Base-by-base conservation (phyloP, 306 rosid species). In the Sphenostylis stenocarpa region DNA sequence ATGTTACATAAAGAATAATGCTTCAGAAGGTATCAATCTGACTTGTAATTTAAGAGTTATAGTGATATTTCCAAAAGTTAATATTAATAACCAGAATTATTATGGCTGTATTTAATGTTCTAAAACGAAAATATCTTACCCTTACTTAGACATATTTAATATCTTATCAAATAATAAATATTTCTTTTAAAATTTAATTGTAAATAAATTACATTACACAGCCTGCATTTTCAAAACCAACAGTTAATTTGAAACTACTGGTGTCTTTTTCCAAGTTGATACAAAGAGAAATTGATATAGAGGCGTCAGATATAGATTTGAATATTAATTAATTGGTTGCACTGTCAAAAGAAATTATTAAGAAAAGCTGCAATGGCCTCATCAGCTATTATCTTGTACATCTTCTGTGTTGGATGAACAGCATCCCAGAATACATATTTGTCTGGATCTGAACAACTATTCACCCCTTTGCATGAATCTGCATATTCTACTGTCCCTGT, bases 371-470 rank as follows among this genome's bases (percentile, higher is more conserved):
- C 73, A 3, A 82, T 15, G 43, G 90, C 91, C 5, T 87, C 79
- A 13, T 86, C 87, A 4, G 90, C 96, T 6, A 92, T 34, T 53
- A 90, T 85, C 81, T 79, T 77, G 70, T 92, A 90, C 91, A 92
- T 85, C 47, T 75, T 79, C 65, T 92, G 56, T 3, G 97, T 85
- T 6, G 96, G 96, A 88, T 92, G 97, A 85, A 92, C 90, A 20
- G 93, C 93, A 68, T 92, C 97, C 97, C 97, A 92, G 82, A 88
- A 92, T 12, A 87, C 80, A 6, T 86, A 92, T 45, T 84, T 81
- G 63, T 68, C n/a, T 29, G 96, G 84, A 70, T 92, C 84, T 8
- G 24, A 28, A 73, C 95, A 92, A 1, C 88, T 88, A 5, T 45
- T 53, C 60, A 84, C 5, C 4, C 90, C 97, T 76, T 55, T 88